Conservation (phyloP, 371 early-diverging fungal species). For the Rhizopus stolonifer region DNA sequence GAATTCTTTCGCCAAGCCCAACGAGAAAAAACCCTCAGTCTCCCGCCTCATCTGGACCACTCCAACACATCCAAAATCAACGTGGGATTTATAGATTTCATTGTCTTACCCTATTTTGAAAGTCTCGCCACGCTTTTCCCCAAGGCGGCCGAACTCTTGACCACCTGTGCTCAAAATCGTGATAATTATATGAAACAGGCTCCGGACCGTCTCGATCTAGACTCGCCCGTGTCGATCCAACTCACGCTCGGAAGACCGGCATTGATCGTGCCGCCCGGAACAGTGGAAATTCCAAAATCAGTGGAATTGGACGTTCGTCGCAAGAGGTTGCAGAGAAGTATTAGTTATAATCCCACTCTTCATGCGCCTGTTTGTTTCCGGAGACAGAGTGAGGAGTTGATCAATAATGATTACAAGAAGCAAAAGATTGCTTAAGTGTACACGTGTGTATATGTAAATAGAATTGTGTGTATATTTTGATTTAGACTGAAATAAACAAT, state of each 20-base stretch:
- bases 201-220: too few relatives aligned
- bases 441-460: too few relatives aligned
- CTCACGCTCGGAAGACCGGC: too few relatives aligned
- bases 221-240: too few relatives aligned
- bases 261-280: conserved; percentile 38
- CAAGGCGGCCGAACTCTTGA: conserved; percentile 35
- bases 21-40: conserved; percentile 60
- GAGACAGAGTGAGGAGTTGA: too few relatives aligned
- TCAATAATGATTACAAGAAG: too few relatives aligned
- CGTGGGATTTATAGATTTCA: conserved; percentile 79
- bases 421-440: too few relatives aligned
- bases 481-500: too few relatives aligned
- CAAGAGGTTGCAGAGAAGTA: background rate
- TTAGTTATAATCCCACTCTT: background rate
- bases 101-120: conserved; percentile 86
- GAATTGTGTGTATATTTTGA: too few relatives aligned
- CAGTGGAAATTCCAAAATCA: conserved; percentile 30
- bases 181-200: conserved; percentile 29
- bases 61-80: conserved; percentile 71
- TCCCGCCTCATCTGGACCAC: conserved; percentile 86
- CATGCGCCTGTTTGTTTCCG: too few relatives aligned
- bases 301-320: background rate
- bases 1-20: conserved; percentile 92
- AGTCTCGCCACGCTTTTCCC: conserved; percentile 70
- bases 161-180: conserved; percentile 29